phyloP scores from a whole-genome alignment of 768 basidiomycete genomes.

The Psilocybe azurescens region DNA sequence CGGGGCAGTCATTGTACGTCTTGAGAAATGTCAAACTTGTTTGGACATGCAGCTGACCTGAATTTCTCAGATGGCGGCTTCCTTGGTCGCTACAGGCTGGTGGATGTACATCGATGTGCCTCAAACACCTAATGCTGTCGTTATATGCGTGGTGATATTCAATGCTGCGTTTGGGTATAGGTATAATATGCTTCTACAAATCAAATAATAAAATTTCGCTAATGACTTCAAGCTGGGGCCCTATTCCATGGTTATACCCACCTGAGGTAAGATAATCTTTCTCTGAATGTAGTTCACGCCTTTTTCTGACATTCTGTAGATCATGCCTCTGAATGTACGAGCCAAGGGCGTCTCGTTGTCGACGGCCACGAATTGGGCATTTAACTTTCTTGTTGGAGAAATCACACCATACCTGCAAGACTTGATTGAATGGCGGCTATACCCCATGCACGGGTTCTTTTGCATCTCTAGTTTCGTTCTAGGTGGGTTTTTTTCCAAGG shows the following conservation, averaged over 20 bases:
- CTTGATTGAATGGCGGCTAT: conserved; percentile 86
- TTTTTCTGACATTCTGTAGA: conserved; percentile 44
- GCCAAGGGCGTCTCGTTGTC: conserved; percentile 97
- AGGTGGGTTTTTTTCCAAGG: conserved; percentile 42
- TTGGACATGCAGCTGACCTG: not conserved
- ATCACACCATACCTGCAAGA: conserved; percentile 89
- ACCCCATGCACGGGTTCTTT: conserved; percentile 96
- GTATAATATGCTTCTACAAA: conserved; percentile 31
- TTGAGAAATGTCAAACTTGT: not conserved
- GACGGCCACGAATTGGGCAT: conserved; percentile 89
- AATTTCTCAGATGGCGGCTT: conserved; percentile 71
- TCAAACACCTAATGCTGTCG: conserved; percentile 86
- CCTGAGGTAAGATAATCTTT: conserved; percentile 62
- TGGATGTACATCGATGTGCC: conserved; percentile 93
- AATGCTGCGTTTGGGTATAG: conserved; percentile 95
- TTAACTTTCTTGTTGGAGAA: conserved; percentile 91
- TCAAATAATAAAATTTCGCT: not conserved
- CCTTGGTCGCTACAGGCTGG: conserved; percentile 84
- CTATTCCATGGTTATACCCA: conserved; percentile 86
- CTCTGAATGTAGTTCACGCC: not conserved
- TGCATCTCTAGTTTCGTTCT: conserved; percentile 86
- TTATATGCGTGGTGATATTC: conserved; percentile 87
- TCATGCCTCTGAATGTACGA: conserved; percentile 87
- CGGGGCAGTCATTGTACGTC: conserved; percentile 78
- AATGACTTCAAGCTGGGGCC: conserved; percentile 70